Conservation (phyloP, 495 filamentous ascomycete species). For the Hypoxylon lienhwacheense region DNA sequence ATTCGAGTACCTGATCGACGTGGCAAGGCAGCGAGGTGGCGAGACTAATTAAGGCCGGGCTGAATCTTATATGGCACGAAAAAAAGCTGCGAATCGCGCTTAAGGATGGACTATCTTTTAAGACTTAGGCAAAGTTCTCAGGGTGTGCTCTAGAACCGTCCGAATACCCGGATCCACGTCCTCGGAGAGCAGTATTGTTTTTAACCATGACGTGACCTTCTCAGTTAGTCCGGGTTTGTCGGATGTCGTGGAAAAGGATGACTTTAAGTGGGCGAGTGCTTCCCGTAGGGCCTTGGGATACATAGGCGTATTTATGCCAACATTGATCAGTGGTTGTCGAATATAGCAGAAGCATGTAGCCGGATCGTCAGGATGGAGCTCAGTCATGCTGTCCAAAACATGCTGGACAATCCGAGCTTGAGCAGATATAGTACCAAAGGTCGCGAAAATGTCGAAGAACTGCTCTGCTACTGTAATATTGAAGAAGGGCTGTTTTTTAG, state of each 20-base stretch:
- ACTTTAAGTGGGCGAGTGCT: slow-evolving; percentile 62
- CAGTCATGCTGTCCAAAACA: slow-evolving; percentile 65
- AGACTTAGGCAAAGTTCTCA: slow-evolving; percentile 40
- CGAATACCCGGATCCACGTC: slow-evolving; percentile 66
- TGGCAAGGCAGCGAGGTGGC: slow-evolving; percentile 49
- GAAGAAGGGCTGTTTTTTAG: slow-evolving; percentile 73
- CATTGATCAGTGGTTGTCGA: slow-evolving; percentile 67
- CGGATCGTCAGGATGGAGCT: slow-evolving; percentile 59
- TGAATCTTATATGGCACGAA: neutral
- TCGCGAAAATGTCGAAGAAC: slow-evolving; percentile 79
- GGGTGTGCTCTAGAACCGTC: slow-evolving; percentile 64
- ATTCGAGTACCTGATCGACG: slow-evolving; percentile 75
- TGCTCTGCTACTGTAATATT: slow-evolving; percentile 64
- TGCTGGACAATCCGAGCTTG: slow-evolving; percentile 72
- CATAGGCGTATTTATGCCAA: slow-evolving; percentile 61
- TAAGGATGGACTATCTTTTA: neutral
- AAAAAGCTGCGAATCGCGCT: neutral
- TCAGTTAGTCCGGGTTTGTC: slow-evolving; percentile 52
- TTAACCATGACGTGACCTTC: slow-evolving; percentile 63
- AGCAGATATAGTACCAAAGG: slow-evolving; percentile 66
- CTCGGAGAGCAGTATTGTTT: slow-evolving; percentile 55
- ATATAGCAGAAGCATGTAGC: slow-evolving; percentile 69
- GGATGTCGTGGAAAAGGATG: slow-evolving; percentile 45
- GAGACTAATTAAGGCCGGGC: slow-evolving; percentile 17
- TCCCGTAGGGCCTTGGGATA: slow-evolving; percentile 74